phyloP scores from a whole-genome alignment of 768 basidiomycete genomes.

The Trametes coccinea region DNA sequence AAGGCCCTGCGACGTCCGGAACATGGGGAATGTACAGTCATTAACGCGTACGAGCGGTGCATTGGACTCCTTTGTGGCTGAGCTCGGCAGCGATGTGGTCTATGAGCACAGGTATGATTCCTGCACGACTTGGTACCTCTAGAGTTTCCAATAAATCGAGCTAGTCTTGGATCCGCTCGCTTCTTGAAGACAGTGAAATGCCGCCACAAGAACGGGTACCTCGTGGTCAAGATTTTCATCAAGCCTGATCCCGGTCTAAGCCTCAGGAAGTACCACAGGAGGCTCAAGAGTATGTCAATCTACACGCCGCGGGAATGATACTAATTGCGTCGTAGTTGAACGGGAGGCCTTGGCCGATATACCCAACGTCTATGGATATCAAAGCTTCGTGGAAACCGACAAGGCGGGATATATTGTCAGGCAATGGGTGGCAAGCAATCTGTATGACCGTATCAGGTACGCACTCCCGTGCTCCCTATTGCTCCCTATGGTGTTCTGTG shows the following conservation, averaged over 20 bases:
- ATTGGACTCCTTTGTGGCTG: constrained; percentile 87
- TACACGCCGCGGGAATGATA: not conserved
- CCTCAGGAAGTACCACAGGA: constrained; percentile 68
- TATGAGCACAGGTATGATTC: constrained; percentile 85
- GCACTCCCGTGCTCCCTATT: constrained; percentile 25
- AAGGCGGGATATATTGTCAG: constrained; percentile 93
- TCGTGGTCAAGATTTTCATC: constrained; percentile 94
- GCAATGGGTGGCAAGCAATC: constrained; percentile 91
- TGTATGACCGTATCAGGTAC: constrained; percentile 97
- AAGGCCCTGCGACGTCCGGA: too few species aligned
- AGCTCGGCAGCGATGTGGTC: constrained; percentile 81
- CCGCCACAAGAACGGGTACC: constrained; percentile 75
- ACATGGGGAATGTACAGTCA: constrained; percentile 81
- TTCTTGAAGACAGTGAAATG: constrained; percentile 84
- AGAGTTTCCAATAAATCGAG: not conserved
- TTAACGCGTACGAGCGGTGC: constrained; percentile 76
- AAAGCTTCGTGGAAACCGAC: constrained; percentile 90
- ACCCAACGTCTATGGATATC: constrained; percentile 86
- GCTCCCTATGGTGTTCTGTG: not conserved
- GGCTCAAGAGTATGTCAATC: constrained; percentile 66
- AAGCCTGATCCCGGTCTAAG: constrained; percentile 89
- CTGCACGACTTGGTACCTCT: not conserved
- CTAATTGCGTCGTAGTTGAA: constrained; percentile 49
- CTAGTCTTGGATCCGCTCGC: constrained; percentile 67
- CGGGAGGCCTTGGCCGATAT: constrained; percentile 82